Evolutionary conservation across 768 basidiomycete species (phyloP).

Genomic region (Suillus hirtellus): DNA sequence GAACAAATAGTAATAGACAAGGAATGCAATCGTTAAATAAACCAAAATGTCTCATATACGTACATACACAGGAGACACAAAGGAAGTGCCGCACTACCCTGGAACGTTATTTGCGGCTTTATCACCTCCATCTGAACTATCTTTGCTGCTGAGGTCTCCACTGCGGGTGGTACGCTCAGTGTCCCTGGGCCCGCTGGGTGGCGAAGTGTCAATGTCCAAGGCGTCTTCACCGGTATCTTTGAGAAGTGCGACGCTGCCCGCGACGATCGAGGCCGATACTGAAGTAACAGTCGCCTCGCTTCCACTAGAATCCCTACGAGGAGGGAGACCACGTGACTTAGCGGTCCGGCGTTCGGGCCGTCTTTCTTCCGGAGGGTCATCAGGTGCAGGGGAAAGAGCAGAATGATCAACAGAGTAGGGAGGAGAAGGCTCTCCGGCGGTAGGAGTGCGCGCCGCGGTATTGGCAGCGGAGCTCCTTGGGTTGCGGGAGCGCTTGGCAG

Average conservation of each 20-base stretch:
- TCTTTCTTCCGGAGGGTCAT: slow-evolving; percentile 36
- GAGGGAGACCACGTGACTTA: slow-evolving; percentile 42
- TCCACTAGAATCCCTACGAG: slow-evolving; percentile 51
- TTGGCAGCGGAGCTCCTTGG: slow-evolving; percentile 40
- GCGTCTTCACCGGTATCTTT: slow-evolving; percentile 20
- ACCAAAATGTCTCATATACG: not conserved
- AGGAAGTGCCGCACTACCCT: not conserved
- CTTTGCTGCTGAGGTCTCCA: slow-evolving; percentile 8
- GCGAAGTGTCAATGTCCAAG: slow-evolving; percentile 17
- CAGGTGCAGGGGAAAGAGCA: slow-evolving; percentile 23
- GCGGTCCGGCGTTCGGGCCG: slow-evolving; percentile 47
- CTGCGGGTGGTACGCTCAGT: not conserved
- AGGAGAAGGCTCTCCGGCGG: slow-evolving; percentile 45
- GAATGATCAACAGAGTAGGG: slow-evolving; percentile 32
- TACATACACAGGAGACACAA: not conserved
- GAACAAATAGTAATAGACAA: slow-evolving; percentile 9
- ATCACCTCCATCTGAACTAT: slow-evolving; percentile 1
- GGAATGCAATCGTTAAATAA: slow-evolving; percentile 4
- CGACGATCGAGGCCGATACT: slow-evolving; percentile 34
- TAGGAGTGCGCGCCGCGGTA: slow-evolving; percentile 25
- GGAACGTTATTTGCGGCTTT: slow-evolving; percentile 1
- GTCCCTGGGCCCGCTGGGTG: not conserved
- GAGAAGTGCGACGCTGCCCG: slow-evolving; percentile 17
- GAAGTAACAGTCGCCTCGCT: slow-evolving; percentile 48
- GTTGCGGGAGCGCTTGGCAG: slow-evolving; percentile 64